phyloP scores from a whole-genome alignment of 176 grass and related monocot genomes.

The Musa itinerans region DNA sequence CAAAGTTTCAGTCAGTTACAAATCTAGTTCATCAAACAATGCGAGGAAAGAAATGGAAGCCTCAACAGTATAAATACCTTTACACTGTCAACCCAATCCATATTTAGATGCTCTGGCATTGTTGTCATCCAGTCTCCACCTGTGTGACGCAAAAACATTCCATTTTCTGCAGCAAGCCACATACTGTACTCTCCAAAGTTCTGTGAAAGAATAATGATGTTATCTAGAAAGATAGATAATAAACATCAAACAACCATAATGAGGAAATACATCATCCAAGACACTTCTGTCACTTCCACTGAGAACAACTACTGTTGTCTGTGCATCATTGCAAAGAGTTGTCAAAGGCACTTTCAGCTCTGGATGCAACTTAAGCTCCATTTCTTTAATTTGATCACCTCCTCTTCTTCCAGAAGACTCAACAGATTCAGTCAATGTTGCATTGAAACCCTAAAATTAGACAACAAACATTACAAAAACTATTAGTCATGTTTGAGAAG shows the following conservation, averaged over 20 bases:
- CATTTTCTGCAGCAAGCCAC: conserved; percentile 98
- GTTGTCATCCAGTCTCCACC: conserved; percentile 98
- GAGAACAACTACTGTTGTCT: conserved; percentile 84
- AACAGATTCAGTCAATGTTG: conserved; percentile 87
- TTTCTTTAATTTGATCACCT: conserved; percentile 98
- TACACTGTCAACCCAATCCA: conserved; percentile 99
- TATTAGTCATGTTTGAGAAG: too few species aligned
- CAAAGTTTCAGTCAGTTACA: conserved; percentile 26
- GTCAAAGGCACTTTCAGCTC: conserved; percentile 71
- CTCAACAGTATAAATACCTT: conserved; percentile 39
- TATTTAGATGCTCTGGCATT: conserved; percentile 98
- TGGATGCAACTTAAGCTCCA: conserved; percentile 97
- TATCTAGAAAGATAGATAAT: conserved; percentile 10
- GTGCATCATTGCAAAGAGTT: conserved; percentile 69
- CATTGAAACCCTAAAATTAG: conserved; percentile 76
- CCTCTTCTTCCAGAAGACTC: conserved; percentile 94
- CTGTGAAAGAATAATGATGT: conserved; percentile 22
- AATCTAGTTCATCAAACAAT: conserved; percentile 4
- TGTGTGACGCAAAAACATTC: conserved; percentile 91
- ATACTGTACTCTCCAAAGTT: conserved; percentile 98
- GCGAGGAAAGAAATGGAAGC: not conserved
- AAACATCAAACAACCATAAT: conserved; percentile 15
- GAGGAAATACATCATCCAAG: conserved; percentile 70
- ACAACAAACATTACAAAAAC: not conserved
- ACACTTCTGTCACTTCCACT: conserved; percentile 98